phyloP scores from a whole-genome alignment of 176 grass and related monocot genomes.

The Lolium rigidum region DNA sequence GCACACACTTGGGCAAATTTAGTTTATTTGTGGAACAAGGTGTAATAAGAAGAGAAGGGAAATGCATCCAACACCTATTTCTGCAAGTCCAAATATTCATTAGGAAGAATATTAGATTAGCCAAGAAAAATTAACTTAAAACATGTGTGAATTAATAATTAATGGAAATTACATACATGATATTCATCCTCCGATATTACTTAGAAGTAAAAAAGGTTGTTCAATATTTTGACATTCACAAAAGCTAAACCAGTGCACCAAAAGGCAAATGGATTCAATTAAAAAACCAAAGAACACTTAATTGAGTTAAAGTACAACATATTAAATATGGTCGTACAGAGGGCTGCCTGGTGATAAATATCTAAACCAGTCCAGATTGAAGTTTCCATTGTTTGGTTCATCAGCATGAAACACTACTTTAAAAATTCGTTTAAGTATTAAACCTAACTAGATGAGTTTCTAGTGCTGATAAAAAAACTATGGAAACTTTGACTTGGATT shows the following conservation, averaged over 20 bases:
- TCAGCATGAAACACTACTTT: not conserved
- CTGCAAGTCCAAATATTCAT: not conserved
- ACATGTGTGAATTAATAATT: not conserved
- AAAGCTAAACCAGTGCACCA: not conserved
- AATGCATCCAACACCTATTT: not conserved
- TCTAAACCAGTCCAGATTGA: not conserved
- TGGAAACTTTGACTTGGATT: too few relatives aligned
- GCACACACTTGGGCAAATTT: too few relatives aligned
- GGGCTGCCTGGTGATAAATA: not conserved
- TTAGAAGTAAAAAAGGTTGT: not conserved
- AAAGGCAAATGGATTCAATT: not conserved
- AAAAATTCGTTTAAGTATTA: not conserved
- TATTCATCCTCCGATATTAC: not conserved
- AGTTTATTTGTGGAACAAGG: too few relatives aligned
- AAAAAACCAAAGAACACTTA: not conserved
- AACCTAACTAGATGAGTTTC: too few relatives aligned
- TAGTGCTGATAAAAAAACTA: too few relatives aligned
- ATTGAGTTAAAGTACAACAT: not conserved
- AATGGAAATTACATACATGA: not conserved
- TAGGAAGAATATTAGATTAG: not conserved
- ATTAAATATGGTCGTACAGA: not conserved
- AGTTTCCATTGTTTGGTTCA: not conserved
- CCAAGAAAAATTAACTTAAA: not conserved
- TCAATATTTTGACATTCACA: not conserved
- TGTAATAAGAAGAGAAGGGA: not conserved